Evolutionary conservation across 805 yeast genomes (phyloP), one percentile per base, ranked within the genome.

Genomic region (Schizosaccharomyces japonicus): DNA sequence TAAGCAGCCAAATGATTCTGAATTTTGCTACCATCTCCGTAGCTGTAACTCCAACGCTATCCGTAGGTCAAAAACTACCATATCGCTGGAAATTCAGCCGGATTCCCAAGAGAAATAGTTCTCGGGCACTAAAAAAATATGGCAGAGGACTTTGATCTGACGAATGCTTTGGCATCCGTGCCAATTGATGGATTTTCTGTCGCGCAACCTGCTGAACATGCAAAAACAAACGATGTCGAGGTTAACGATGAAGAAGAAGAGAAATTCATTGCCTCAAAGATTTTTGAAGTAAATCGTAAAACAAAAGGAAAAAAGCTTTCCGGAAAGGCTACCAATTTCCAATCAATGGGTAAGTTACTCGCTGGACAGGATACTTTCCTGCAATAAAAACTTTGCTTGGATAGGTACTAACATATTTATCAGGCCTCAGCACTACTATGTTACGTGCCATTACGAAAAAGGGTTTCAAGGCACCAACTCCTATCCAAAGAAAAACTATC

Each of bases 381-480:
- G n/a, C n/a, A n/a, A n/a, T n/a, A n/a, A n/a, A n/a, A n/a, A 23
- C n/a, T 2, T 42, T 2, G 13, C 13, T 29, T 29, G 32, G 13
- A 8, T 8, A 8, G 7, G 7, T 29, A 8, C 42, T 36, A 36
- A 36, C 42, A 7, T 8, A 36, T 8, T 19, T 29, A 2, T 42
- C 32, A 42, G 46, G 96, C 1, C 68, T 90, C 45, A 78, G 93
- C 13, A 78, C 78, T 57, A 66, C 71, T 48, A 61, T 85, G 4
- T 58, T 84, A 50, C 62, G 68, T 21, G 87, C 83, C 56, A 78
- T 90, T 49, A 58, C 72, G 49, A 76, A 75, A 51, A 85, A 83
- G 58, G 99, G 99, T 0, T 90, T 76, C 65, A 78, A 75, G 54
- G 90, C 80, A 54, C 99, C 99, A 11, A 90, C 99, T 0, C 99